Conservation (phyloP, 2,329 filamentous ascomycete genomes). For the Triangularia verruculosa region DNA sequence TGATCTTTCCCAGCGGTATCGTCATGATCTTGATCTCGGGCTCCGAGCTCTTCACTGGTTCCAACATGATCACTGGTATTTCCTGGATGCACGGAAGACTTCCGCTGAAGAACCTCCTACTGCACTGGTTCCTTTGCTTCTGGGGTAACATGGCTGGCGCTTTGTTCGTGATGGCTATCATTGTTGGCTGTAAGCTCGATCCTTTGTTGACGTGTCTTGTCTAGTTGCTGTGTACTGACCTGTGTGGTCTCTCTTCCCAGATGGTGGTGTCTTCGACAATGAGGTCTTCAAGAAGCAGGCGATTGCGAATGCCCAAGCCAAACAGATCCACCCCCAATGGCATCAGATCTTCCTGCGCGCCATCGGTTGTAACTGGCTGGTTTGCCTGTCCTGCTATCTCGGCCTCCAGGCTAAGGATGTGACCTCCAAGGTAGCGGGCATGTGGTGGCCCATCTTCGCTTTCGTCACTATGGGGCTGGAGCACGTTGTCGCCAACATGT, state of each 20-base stretch:
- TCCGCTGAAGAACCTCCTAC: conserved; percentile 22
- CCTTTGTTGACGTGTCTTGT: background rate
- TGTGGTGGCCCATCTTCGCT: conserved; percentile 56
- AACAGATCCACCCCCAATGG: conserved; percentile 47
- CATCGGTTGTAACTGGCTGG: conserved; percentile 58
- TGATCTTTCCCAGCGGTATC: conserved; percentile 50
- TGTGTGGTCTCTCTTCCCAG: conserved; percentile 24
- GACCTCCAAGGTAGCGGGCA: conserved; percentile 50
- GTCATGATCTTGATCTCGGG: conserved; percentile 48
- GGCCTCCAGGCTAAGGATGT: conserved; percentile 49
- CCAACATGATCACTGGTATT: conserved; percentile 37
- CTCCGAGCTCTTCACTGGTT: conserved; percentile 47
- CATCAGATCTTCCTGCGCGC: conserved; percentile 53
- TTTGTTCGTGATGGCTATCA: conserved; percentile 45
- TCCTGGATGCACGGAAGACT: conserved; percentile 23
- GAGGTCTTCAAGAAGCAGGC: conserved; percentile 44
- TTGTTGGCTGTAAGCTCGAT: conserved; percentile 43
- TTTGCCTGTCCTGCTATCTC: conserved; percentile 51
- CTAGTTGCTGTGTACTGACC: background rate
- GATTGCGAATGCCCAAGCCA: conserved; percentile 45
- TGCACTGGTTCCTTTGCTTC: conserved; percentile 45
- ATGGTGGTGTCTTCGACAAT: conserved; percentile 45
- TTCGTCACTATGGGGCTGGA: conserved; percentile 54
- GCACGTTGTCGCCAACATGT: conserved; percentile 58
- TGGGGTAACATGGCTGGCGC: conserved; percentile 47